phyloP scores from a whole-genome alignment of 1,284 basidiomycete species.

The Earliella scabrosa region DNA sequence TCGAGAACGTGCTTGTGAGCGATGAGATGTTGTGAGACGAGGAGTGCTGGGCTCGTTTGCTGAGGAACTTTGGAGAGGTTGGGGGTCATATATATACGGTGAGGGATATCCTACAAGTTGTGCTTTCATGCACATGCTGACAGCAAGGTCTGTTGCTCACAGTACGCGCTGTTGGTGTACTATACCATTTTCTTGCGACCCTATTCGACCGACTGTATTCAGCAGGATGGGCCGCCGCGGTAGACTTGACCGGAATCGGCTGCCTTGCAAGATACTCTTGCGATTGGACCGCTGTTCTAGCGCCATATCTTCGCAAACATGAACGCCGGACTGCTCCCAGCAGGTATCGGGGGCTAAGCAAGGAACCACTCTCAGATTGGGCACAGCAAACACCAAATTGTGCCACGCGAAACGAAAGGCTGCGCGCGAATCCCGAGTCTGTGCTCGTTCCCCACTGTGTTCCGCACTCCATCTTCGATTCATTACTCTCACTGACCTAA shows the following conservation, averaged over 20 bases:
- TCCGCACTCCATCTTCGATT: constrained; percentile 12
- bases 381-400: not conserved
- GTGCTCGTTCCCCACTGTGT: no score
- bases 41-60: not conserved
- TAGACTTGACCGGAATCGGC: constrained; percentile 13
- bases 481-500: constrained; percentile 15
- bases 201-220: not conserved
- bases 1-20: no score
- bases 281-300: not conserved
- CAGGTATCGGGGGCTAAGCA: not conserved
- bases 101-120: not conserved
- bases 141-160: not conserved
- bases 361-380: not conserved
- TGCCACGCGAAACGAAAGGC: not conserved
- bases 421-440: constrained; percentile 1
- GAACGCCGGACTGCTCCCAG: constrained; percentile 3
- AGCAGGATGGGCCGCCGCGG: not conserved
- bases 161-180: not conserved
- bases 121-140: not conserved
- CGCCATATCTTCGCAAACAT: not conserved
- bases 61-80: not conserved
- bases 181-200: not conserved
- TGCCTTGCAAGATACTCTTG: constrained; percentile 7
- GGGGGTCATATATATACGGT: not conserved
- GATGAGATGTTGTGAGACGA: not conserved